Base-by-base conservation (phyloP, 495 filamentous ascomycete species). In the Tuber microsphaerosporum region DNA sequence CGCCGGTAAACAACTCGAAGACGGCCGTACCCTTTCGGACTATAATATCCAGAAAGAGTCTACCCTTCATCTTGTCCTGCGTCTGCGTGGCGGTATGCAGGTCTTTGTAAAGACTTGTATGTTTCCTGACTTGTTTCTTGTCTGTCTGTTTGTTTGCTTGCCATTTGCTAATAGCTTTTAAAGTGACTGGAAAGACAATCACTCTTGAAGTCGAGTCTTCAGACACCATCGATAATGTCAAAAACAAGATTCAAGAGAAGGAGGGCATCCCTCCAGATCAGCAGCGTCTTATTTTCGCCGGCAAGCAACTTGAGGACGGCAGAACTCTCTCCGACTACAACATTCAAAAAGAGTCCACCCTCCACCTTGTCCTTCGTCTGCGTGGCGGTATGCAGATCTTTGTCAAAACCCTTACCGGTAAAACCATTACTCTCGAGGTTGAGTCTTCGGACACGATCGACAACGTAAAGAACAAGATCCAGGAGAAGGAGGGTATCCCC, bases 41-140 rank as follows among this genome's bases (percentile, higher is more conserved):
- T 98, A 98, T 88, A 98, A 97, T 85, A 97, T 98, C 75, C 95
- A 97, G 87, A 98, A 97, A 89, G 94, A 97, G 86, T 93, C 91
- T 31, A 97, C 94, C 61, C 92, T 97, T 69, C 94, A 98, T 84
- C 86, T 98, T 48, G 94, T 98, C 77, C 94, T 98, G 71, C 94
- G 94, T 86, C 92, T 98, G 10, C 94, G 94, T 88, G 94, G 94
- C 86, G 94, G 94, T 84, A 98, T 98, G 94, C 94, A 98, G 85
- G 97, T 98, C 85, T 98, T 89, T 79, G 89, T 90, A 75, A 90
- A 90, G 86, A 90, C 88, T 2, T 82, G 74, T 75, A 82, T 95
- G 81, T 46, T 69, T n/a, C 94, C 71, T 31, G 12, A 17, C n/a
- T 65, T 26, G 0, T 31, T 12, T 65, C 56, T 46, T 46, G 17